Conservation (phyloP, 257 asterid genomes). For the Nicotiana paniculata region DNA sequence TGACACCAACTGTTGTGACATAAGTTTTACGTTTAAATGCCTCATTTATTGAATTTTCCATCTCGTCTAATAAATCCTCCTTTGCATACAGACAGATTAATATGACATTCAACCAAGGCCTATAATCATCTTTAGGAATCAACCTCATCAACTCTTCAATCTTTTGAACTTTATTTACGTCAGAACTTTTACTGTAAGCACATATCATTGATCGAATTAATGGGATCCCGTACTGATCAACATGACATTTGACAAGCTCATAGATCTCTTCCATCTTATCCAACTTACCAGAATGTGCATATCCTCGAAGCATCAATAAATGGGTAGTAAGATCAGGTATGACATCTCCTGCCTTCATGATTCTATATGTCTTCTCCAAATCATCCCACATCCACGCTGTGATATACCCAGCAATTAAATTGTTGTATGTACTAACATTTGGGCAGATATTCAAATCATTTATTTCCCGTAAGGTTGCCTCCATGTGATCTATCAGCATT, state of each 20-base stretch:
- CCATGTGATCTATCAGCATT: conserved; percentile 75
- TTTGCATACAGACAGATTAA: conserved; percentile 70
- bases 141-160: conserved; percentile 46
- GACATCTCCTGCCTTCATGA: conserved; percentile 43
- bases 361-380: conserved; percentile 57
- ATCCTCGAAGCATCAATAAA: conserved; percentile 77
- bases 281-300: conserved; percentile 61
- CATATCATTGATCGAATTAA: conserved; percentile 59
- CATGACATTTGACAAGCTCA: conserved; percentile 42
- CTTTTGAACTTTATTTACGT: conserved; percentile 44
- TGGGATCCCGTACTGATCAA: conserved; percentile 25
- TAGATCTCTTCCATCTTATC: conserved; percentile 75
- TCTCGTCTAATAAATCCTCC: conserved; percentile 52
- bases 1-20: conserved; percentile 30
- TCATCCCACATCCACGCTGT: conserved; percentile 88
- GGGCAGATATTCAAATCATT: conserved; percentile 42
- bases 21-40: conserved; percentile 53
- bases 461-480: conserved; percentile 49
- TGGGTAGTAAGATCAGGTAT: conserved; percentile 43
- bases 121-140: conserved; percentile 53
- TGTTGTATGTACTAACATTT: conserved; percentile 45
- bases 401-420: conserved; percentile 65
- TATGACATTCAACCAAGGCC: conserved; percentile 60
- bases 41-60: conserved; percentile 54
- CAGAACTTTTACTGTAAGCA: conserved; percentile 65